phyloP scores from a whole-genome alignment of 768 basidiomycete species.

The Fistulinella prunicolor region DNA sequence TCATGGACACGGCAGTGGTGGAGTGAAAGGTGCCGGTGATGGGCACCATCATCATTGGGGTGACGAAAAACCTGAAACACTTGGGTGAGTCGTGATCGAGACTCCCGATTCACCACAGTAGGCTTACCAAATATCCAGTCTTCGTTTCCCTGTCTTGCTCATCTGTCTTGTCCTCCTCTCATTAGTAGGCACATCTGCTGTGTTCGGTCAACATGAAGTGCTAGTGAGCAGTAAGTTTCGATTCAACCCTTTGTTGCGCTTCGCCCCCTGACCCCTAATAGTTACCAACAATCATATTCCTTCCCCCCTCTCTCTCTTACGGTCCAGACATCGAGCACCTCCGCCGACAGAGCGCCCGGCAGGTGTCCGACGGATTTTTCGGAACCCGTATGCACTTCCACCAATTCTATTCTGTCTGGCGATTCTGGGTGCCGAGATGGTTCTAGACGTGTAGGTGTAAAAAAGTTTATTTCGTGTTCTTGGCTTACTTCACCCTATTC shows the following conservation, averaged over 20 bases:
- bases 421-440: constrained; percentile 51
- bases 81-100: constrained; percentile 37
- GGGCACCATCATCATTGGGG: constrained; percentile 69
- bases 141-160: constrained; percentile 65
- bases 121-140: constrained; percentile 34
- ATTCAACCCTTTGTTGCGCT: neutral
- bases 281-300: constrained; percentile 66
- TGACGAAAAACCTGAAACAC: constrained; percentile 41
- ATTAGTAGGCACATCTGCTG: constrained; percentile 51
- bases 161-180: constrained; percentile 55
- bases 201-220: constrained; percentile 62
- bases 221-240: constrained; percentile 56
- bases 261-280: constrained; percentile 20
- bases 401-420: constrained; percentile 57
- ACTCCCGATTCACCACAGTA: neutral
- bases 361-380: constrained; percentile 37
- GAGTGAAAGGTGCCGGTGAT: constrained; percentile 34
- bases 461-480: neutral
- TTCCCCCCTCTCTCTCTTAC: constrained; percentile 47
- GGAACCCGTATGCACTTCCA: constrained; percentile 73
- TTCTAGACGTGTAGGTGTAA: constrained; percentile 56
- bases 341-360: constrained; percentile 5
- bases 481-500: neutral
- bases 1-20: constrained; percentile 61
- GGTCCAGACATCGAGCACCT: constrained; percentile 15